These are phyloP conservation scores for Sarocladium strictum DNA, from an alignment of 2,329 filamentous ascomycete species.

Conservation along the genomic window DNA sequence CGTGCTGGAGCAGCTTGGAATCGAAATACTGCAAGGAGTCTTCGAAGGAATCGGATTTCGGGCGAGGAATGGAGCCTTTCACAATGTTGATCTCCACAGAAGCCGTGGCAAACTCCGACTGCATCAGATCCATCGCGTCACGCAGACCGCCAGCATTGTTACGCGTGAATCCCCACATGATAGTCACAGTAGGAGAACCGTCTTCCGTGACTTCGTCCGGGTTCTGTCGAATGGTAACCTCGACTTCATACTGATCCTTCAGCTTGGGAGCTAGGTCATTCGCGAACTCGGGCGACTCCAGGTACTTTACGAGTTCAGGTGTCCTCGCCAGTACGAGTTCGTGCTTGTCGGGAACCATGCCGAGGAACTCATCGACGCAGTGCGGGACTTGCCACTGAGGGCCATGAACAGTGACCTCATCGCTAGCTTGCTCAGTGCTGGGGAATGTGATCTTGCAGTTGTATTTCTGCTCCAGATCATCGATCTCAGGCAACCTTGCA, in stretches of 20 bases:
- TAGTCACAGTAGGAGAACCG: constrained; percentile 51
- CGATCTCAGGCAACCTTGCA: constrained; percentile 79
- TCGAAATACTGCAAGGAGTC: constrained; percentile 96
- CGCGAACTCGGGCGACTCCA: constrained; percentile 75
- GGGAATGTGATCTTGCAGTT: constrained; percentile 99
- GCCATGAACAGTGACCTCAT: constrained; percentile 90
- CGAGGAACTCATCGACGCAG: constrained; percentile 91
- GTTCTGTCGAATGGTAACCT: constrained; percentile 68
- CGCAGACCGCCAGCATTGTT: constrained; percentile 95
- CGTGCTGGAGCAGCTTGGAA: constrained; percentile 91
- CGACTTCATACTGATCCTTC: constrained; percentile 86
- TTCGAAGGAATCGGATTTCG: constrained; percentile 97
- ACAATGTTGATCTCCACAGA: constrained; percentile 84
- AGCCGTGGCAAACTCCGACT: constrained; percentile 76
- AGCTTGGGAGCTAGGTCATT: constrained; percentile 77
- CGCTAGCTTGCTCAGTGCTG: constrained; percentile 93
- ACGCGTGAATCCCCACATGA: constrained; percentile 81
- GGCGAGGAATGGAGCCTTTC: constrained; percentile 93
- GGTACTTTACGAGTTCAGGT: constrained; percentile 69
- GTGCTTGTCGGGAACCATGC: constrained; percentile 96
- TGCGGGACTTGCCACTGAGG: constrained; percentile 98
- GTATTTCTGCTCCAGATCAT: constrained; percentile 96
- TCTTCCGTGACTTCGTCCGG: constrained; percentile 52
- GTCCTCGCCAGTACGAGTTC: constrained; percentile 79
- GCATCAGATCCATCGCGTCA: constrained; percentile 92